Evolutionary conservation across 495 filamentous ascomycete species (phyloP).

Genomic region (Geoglossum glabrum): DNA sequence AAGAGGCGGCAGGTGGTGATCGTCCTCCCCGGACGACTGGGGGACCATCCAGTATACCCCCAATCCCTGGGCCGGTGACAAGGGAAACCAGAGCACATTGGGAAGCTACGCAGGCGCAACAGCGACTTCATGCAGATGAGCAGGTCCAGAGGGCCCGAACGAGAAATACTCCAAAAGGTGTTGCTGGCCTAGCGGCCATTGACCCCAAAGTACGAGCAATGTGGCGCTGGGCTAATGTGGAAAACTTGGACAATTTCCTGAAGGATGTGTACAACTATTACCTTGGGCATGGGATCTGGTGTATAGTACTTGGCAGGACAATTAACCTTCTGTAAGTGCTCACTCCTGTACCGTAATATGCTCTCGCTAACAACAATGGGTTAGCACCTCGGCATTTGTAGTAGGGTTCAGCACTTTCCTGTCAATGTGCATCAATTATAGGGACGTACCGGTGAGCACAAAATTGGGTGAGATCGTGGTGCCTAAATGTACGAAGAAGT

Average conservation of each 20-base stretch:
- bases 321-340: conserved; percentile 52
- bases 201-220: conserved; percentile 68
- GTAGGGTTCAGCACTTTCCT: conserved; percentile 72
- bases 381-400: conserved; percentile 53
- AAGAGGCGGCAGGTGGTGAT: conserved; percentile 14
- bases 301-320: conserved; percentile 50
- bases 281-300: conserved; percentile 69
- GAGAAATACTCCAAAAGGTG: conserved; percentile 13
- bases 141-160: conserved; percentile 2
- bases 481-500: conserved; percentile 59
- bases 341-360: not conserved
- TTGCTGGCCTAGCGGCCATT: conserved; percentile 25
- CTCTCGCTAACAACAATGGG: conserved; percentile 1
- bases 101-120: conserved; percentile 42
- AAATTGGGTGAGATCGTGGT: conserved; percentile 59
- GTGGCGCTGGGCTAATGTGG: conserved; percentile 90
- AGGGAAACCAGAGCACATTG: conserved; percentile 38
- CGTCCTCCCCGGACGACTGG: conserved; percentile 6
- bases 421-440: conserved; percentile 71
- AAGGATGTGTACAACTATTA: conserved; percentile 84
- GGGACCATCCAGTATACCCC: conserved; percentile 4
- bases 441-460: conserved; percentile 49
- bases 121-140: conserved; percentile 33
- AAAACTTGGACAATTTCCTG: conserved; percentile 80
- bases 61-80: conserved; percentile 32